Evolutionary conservation across 345 rosid genomes (phyloP).

Genomic region (Gynandropsis gynandra): DNA sequence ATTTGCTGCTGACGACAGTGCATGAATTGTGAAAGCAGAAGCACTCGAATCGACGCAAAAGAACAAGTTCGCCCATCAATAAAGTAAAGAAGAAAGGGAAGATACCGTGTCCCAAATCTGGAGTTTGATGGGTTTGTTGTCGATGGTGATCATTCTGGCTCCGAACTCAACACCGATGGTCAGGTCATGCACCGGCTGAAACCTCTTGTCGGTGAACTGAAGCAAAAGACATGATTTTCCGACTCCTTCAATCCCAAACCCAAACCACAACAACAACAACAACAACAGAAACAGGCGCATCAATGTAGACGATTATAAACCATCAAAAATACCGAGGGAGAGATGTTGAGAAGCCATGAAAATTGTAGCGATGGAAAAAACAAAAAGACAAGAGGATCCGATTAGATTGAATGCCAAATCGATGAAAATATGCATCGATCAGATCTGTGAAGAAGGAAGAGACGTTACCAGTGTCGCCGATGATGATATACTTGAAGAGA

Average conservation of each 20-base stretch:
- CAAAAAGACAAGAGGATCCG: no score
- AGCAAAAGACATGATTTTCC: slow-evolving; percentile 88
- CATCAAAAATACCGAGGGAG: no score
- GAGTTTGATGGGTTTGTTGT: slow-evolving; percentile 70
- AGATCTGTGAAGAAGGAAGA: neutral
- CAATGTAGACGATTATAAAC: no score
- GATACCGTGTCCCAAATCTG: slow-evolving; percentile 85
- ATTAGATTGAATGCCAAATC: no score
- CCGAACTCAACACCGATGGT: slow-evolving; percentile 81
- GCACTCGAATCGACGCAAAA: no score
- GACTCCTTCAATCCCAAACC: slow-evolving; percentile 36
- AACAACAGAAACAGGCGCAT: no score
- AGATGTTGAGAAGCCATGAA: no score
- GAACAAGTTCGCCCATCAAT: no score
- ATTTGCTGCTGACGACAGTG: no score
- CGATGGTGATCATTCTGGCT: slow-evolving; percentile 73
- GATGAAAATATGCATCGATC: no score
- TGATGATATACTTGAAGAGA: slow-evolving; percentile 80
- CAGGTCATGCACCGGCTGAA: slow-evolving; percentile 77
- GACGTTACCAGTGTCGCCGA: slow-evolving; percentile 63
- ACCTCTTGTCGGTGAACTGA: slow-evolving; percentile 92
- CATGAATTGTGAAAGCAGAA: no score
- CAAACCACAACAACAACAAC: neutral
- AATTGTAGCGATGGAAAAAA: no score
- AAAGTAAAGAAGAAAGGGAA: neutral